Conservation (phyloP, 1,284 basidiomycete genomes). For the Sporisorium scitamineum region DNA sequence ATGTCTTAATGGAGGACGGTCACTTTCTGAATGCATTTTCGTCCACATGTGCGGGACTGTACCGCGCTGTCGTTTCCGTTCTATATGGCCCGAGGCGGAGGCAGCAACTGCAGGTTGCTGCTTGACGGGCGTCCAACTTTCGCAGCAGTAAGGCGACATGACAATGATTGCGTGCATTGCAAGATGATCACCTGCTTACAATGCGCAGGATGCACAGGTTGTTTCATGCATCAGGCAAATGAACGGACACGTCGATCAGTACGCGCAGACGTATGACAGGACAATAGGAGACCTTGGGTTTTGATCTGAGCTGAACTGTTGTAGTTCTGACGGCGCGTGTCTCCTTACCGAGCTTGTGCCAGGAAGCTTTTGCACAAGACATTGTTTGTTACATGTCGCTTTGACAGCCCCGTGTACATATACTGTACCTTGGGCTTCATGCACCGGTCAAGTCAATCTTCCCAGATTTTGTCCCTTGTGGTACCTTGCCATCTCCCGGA, state of each 20-base stretch:
- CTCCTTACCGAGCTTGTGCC: slow-evolving; percentile 1
- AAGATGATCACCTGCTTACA: no score
- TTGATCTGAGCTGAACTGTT: not conserved
- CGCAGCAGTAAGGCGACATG: slow-evolving; percentile 1
- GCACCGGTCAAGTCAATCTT: not conserved
- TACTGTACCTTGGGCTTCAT: not conserved
- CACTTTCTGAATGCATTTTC: not conserved
- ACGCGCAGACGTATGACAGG: not conserved
- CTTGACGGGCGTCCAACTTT: not conserved
- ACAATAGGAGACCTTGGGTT: not conserved
- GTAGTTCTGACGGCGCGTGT: not conserved
- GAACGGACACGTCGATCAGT: not conserved
- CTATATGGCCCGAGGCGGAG: not conserved
- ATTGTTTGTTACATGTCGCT: not conserved
- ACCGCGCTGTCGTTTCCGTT: not conserved
- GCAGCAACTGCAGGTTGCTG: not conserved
- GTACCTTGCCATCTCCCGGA: no score
- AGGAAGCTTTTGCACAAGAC: not conserved
- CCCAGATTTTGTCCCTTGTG: not conserved
- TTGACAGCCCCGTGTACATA: not conserved
- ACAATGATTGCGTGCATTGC: no score
- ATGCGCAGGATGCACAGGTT: no score
- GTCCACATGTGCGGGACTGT: not conserved
- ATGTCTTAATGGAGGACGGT: no score
- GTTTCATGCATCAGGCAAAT: not conserved